Conservation (phyloP, 495 filamentous ascomycete genomes). For the Evansstolkia leycettana region DNA sequence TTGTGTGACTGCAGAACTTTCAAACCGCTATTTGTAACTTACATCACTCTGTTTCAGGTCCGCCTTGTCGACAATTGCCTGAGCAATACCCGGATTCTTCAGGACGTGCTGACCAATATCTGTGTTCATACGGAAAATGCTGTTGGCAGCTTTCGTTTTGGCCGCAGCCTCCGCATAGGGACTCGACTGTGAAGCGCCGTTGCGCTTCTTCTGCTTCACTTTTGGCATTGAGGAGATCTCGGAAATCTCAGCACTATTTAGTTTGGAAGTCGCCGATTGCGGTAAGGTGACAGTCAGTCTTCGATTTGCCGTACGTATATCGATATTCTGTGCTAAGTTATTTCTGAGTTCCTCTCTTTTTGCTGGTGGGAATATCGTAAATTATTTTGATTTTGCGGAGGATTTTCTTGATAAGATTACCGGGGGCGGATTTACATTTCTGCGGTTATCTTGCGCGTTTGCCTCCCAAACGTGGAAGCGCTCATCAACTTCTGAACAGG, state of each 20-base stretch:
- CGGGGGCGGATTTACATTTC: constrained; percentile 22
- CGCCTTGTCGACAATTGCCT: constrained; percentile 80
- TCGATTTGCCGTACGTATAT: too few relatives aligned
- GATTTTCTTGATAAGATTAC: constrained; percentile 30
- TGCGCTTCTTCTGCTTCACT: too few relatives aligned
- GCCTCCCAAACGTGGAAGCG: too few relatives aligned
- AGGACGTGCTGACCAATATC: constrained; percentile 86
- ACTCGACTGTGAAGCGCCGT: constrained; percentile 30
- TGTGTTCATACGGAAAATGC: constrained; percentile 81
- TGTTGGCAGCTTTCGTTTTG: constrained; percentile 49
- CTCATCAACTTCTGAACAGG: too few relatives aligned
- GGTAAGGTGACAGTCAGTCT: too few relatives aligned
- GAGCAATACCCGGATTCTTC: constrained; percentile 88
- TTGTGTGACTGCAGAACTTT: too few relatives aligned
- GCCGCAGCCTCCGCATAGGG: constrained; percentile 31
- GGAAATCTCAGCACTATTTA: too few relatives aligned
- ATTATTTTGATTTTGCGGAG: neutral
- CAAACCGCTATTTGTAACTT: constrained; percentile 8
- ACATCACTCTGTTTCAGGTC: constrained; percentile 81
- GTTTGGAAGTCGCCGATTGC: too few relatives aligned
- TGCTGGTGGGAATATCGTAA: constrained; percentile 31
- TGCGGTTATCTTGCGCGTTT: constrained; percentile 6
- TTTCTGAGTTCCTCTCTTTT: constrained; percentile 54
- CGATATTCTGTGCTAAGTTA: too few relatives aligned
- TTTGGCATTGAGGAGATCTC: too few relatives aligned